Base-by-base conservation (phyloP, 345 rosid genomes). In the Eucalyptus tenuipes region DNA sequence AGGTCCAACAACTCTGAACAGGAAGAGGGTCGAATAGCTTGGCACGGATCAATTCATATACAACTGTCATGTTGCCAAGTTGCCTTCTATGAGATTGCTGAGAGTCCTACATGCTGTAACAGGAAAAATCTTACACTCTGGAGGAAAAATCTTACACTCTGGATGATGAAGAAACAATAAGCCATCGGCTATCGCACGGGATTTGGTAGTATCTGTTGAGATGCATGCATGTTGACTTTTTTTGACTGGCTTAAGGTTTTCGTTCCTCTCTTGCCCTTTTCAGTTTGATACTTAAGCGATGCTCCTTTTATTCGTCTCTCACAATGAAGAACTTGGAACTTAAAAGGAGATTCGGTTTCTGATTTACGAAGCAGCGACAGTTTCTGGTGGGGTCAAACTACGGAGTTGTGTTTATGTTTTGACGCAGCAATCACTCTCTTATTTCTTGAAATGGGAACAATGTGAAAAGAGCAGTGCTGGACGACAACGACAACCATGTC, bases 321-420 rank as follows among this genome's bases (percentile, higher is more conserved):
- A 31, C 40, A n/a, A 64, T 64, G 20, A 64, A 64, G 14, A 64
- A 7, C 40, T 64, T n/a, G 75, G 10, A n/a, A n/a, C 75, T 64
- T n/a, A 64, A 64, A 57, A 1, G 7, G 68, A 61, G 40, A n/a
- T n/a, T 64, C 1, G 37, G 3, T 64, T 64, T 64, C 40, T 64
- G 37, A 64, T 64, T 7, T 7, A 64, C 3, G 75, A 16, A n/a
- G 5, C 75, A 64, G 40, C 75, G 10, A 31, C 75, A 8, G 40
- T n/a, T 64, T 64, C 40, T 64, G 20, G 3, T 64, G 75, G 75
- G 0, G 75, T 64, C 37, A 64, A 64, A 64, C 75, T 0, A 0
- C 33, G 1, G 0, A 64, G 20, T n/a, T 1, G 20, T 4, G 40
- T 0, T n/a, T n/a, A n/a, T n/a, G 6, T 1, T 64, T 29, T n/a